Percentiles rank a stretch among this genome's conserved stretches.
phyloP scores from a whole-genome alignment of 352 stramenopile genomes.

The Vaucheria bursata region DNA sequence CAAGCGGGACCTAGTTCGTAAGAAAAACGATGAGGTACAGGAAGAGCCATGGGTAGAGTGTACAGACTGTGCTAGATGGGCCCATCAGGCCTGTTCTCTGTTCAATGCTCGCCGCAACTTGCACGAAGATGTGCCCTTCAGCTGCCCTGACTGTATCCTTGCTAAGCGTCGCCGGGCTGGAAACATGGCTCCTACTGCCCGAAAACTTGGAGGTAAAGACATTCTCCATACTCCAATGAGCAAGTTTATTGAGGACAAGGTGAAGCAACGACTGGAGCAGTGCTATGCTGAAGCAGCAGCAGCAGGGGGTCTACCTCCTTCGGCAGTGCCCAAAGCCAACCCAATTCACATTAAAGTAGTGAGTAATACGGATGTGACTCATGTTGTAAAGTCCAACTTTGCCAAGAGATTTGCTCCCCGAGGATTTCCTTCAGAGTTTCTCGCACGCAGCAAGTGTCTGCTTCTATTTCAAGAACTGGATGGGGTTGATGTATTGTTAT shows the following conservation, averaged over 20 bases:
- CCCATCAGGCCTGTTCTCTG: slow-evolving; percentile 98
- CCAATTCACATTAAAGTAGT: slow-evolving; percentile 35
- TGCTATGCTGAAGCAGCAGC: slow-evolving; percentile 20
- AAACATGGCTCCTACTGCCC: slow-evolving; percentile 23
- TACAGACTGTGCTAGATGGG: slow-evolving; percentile 93
- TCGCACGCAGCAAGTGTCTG: slow-evolving; percentile 92
- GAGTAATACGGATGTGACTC: slow-evolving; percentile 21
- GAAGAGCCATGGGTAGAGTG: slow-evolving; percentile 65
- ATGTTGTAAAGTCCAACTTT: slow-evolving; percentile 43
- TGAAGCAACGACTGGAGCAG: slow-evolving; percentile 30
- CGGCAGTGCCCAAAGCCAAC: slow-evolving; percentile 22
- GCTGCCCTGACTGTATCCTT: slow-evolving; percentile 87
- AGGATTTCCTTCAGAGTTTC: slow-evolving; percentile 52
- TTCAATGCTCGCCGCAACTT: slow-evolving; percentile 97
- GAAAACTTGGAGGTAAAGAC: slow-evolving; percentile 44
- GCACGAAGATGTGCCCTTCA: slow-evolving; percentile 50
- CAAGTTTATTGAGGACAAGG: slow-evolving; percentile 36
- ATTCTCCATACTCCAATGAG: slow-evolving; percentile 45
- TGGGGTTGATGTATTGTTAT: slow-evolving; percentile 96
- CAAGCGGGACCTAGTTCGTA: slow-evolving; percentile 86
- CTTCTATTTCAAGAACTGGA: slow-evolving; percentile 99
- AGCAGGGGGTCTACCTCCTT: background rate
- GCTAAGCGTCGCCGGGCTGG: slow-evolving; percentile 52
- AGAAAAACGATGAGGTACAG: slow-evolving; percentile 95
- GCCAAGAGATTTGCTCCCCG: slow-evolving; percentile 11